Conservation (phyloP, 495 filamentous ascomycete species). For the Staphylotrichum longicolle region DNA sequence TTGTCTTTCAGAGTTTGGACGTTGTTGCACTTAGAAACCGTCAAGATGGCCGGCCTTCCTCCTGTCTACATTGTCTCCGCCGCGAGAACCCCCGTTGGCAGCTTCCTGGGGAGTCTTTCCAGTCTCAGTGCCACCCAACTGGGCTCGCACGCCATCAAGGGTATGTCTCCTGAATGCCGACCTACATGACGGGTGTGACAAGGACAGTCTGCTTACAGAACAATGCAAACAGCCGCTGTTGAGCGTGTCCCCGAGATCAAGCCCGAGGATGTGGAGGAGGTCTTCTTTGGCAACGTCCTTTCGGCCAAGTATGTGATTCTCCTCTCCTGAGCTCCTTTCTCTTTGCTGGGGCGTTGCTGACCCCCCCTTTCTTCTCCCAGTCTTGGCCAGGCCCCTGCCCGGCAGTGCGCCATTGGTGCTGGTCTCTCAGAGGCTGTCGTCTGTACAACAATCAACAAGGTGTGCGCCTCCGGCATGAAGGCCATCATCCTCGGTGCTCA, state of each 20-base stretch:
- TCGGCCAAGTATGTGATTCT: conserved; percentile 77
- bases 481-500: conserved; percentile 92
- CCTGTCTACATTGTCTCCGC: conserved; percentile 94
- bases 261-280: conserved; percentile 85
- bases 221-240: conserved; percentile 63
- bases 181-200: neutral
- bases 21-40: conserved; percentile 3
- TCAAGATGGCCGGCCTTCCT: conserved; percentile 51
- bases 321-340: too few relatives aligned
- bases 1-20: conserved; percentile 9
- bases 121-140: conserved; percentile 82
- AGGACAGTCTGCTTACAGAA: conserved; percentile 24
- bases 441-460: conserved; percentile 96
- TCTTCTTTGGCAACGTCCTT: conserved; percentile 97
- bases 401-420: conserved; percentile 86
- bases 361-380: conserved; percentile 45
- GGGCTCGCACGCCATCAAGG: conserved; percentile 87
- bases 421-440: conserved; percentile 75
- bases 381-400: conserved; percentile 92
- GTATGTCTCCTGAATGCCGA: conserved; percentile 44
- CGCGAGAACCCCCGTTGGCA: conserved; percentile 85
- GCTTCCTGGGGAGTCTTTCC: conserved; percentile 86
- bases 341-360: conserved; percentile 29
- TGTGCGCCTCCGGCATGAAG: conserved; percentile 92
- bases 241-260: conserved; percentile 82